Evolutionary conservation across 805 yeast species (phyloP).

Genomic region (Candida rishiriensis): DNA sequence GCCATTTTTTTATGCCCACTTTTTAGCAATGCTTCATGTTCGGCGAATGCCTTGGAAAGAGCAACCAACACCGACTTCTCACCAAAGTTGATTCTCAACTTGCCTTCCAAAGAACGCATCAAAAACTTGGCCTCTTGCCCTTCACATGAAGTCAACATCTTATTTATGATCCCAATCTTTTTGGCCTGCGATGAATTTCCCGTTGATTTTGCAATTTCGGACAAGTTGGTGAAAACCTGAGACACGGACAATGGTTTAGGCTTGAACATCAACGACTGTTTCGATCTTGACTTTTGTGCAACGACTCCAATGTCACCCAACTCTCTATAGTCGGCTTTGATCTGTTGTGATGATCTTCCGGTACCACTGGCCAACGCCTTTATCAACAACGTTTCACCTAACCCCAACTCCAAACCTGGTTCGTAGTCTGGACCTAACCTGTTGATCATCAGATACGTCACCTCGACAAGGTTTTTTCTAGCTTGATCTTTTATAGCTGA

Average conservation of each 20-base stretch:
- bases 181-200: slow-evolving; percentile 80
- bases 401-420: slow-evolving; percentile 80
- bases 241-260: slow-evolving; percentile 76
- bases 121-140: slow-evolving; percentile 86
- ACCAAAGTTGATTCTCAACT: slow-evolving; percentile 87
- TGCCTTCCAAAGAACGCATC: slow-evolving; percentile 88
- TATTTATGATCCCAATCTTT: slow-evolving; percentile 75
- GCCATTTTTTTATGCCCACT: slow-evolving; percentile 25
- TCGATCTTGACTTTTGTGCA: slow-evolving; percentile 76
- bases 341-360: slow-evolving; percentile 68
- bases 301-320: slow-evolving; percentile 89
- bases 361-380: slow-evolving; percentile 89
- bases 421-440: slow-evolving; percentile 94
- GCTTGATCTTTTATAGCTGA: slow-evolving; percentile 33
- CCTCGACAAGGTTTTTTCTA: slow-evolving; percentile 48
- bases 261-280: slow-evolving; percentile 90
- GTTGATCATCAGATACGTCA: slow-evolving; percentile 83
- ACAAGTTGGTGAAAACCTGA: slow-evolving; percentile 67
- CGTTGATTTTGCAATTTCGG: slow-evolving; percentile 68
- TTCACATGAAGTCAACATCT: slow-evolving; percentile 79
- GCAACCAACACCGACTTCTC: slow-evolving; percentile 87
- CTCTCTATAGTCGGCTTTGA: slow-evolving; percentile 70
- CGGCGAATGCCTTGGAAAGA: slow-evolving; percentile 75
- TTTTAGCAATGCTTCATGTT: slow-evolving; percentile 44
- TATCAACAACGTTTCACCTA: slow-evolving; percentile 84